Base-by-base conservation (phyloP, 78 protist genomes). In the Parvularia atlantis region DNA sequence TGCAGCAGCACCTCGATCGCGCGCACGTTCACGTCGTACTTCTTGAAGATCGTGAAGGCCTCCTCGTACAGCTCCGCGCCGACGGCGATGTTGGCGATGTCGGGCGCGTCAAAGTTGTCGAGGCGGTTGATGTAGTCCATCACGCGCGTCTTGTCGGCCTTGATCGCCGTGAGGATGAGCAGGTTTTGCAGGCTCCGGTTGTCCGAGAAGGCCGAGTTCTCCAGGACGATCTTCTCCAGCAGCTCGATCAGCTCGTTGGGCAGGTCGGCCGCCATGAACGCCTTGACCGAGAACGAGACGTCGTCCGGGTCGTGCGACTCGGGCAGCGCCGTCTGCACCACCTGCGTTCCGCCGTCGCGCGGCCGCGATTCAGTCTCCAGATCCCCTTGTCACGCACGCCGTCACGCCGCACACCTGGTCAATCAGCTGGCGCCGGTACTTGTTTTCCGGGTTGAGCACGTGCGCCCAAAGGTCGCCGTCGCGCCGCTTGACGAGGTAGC, bases 161-260 rank as follows among this genome's bases (percentile, higher is more conserved):
- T 84, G 88, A 97, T 89, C 43, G 99, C 99, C 16, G 99, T 95
- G 44, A 97, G 62, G 67, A 98, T 84, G 40, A 98, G 86, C 41
- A 98, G 89, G 85, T 94, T 98, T 86, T 98, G 99, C 46, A 98
- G 87, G 77, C 84, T 91, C 33, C 71, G 66, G 95, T 94, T 94
- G 44, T 66, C 48, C 40, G 71, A 26, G 90, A 96, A 97, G 66
- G 78, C 69, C 36, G 71, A 66, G 68, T 77, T 68, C 28, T 93
- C 96, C 11, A 98, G 74, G 24, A 98, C 95, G 68, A 98, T 92
- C 92, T 93, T 91, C 81, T 98, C 99, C 31, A 98, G 91, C 30
- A 98, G 89, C 82, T 93, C 98, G 84, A 97, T 95, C 50, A 98
- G 86, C 80, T 97, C 98, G 70, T 91, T 85, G 66, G 99, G 98